phyloP scores from a whole-genome alignment of 306 rosid species.

The Abrus precatorius region DNA sequence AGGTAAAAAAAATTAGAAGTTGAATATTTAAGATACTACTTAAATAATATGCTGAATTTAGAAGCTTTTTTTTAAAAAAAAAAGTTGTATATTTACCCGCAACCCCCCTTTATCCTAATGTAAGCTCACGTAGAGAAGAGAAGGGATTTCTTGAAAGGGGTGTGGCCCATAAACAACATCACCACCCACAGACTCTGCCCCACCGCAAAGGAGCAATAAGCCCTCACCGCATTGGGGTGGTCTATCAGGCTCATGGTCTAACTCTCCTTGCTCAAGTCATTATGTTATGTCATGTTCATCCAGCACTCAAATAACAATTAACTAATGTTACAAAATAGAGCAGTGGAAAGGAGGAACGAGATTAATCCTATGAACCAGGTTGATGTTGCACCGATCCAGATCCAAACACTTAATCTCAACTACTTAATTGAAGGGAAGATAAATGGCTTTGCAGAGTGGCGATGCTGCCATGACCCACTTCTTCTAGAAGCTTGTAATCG shows the following conservation, averaged over 20 bases:
- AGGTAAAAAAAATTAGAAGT: no score
- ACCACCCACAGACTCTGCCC: constrained; percentile 81
- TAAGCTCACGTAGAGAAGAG: no score
- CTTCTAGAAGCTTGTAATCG: constrained; percentile 86
- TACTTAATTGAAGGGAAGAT: constrained; percentile 74
- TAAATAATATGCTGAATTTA: no score
- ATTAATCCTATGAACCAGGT: constrained; percentile 39
- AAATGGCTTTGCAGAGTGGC: constrained; percentile 87
- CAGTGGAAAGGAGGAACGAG: no score
- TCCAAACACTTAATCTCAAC: constrained; percentile 86
- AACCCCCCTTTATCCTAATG: no score
- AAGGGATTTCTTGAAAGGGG: no score
- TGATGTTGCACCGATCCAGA: constrained; percentile 88
- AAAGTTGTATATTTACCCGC: no score
- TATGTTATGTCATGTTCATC: background rate
- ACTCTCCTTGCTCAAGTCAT: constrained; percentile 76
- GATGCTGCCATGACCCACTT: constrained; percentile 80
- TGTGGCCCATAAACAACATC: constrained; percentile 84
- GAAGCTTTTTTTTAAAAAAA: no score
- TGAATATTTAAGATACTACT: no score
- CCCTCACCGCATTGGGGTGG: constrained; percentile 79
- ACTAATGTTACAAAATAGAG: no score
- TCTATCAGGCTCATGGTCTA: constrained; percentile 86
- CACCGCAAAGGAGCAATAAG: constrained; percentile 82
- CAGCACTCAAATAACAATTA: no score